Conservation (phyloP, 176 grass and related monocot genomes). For the Musa acuminata region DNA sequence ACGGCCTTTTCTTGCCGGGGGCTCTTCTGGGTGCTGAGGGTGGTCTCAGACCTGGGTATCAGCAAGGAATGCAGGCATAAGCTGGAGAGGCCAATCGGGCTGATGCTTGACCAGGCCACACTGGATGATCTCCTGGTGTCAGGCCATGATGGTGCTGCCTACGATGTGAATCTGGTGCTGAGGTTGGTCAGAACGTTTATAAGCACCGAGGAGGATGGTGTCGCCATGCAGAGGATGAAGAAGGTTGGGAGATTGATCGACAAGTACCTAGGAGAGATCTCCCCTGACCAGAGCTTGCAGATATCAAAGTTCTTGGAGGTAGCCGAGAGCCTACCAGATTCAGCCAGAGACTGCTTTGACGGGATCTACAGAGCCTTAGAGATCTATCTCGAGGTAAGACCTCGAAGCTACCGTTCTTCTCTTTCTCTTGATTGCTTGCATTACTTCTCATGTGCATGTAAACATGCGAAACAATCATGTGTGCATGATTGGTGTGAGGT, state of each 20-base stretch:
- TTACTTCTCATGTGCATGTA: neutral
- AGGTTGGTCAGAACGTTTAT: constrained; percentile 72
- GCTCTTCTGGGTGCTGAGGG: constrained; percentile 64
- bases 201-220: constrained; percentile 30
- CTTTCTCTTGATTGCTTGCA: neutral
- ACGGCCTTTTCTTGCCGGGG: constrained; percentile 68
- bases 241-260: constrained; percentile 77
- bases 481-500: neutral
- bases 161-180: constrained; percentile 83
- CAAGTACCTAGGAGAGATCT: constrained; percentile 89
- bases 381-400: constrained; percentile 75
- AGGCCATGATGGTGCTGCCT: constrained; percentile 41
- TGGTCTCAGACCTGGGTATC: constrained; percentile 52
- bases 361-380: constrained; percentile 84
- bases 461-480: neutral
- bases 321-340: constrained; percentile 75
- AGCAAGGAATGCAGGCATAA: constrained; percentile 53
- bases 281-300: constrained; percentile 66
- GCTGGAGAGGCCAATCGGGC: constrained; percentile 67
- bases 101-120: constrained; percentile 73
- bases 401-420: neutral
- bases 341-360: constrained; percentile 75
- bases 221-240: constrained; percentile 44
- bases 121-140: constrained; percentile 80
- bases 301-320: constrained; percentile 73